Evolutionary conservation across 768 basidiomycete genomes (phyloP).

Genomic region (Russula emetica): DNA sequence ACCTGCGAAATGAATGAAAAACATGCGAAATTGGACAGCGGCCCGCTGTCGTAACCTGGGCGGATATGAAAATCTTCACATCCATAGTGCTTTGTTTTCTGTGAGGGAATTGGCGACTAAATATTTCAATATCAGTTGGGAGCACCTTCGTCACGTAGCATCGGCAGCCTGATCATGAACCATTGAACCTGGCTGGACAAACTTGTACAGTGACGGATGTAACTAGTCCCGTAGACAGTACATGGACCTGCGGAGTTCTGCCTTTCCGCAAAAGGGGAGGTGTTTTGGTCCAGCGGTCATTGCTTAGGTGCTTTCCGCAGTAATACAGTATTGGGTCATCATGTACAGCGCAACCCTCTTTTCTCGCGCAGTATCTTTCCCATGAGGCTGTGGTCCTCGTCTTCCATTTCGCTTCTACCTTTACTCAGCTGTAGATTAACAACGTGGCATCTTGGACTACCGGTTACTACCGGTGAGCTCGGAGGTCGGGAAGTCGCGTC

Average conservation of each 20-base stretch:
- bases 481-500: neutral
- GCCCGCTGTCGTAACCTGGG: neutral
- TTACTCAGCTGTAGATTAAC: conserved; percentile 1
- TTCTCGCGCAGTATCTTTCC: neutral
- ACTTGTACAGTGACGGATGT: neutral
- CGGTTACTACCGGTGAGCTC: neutral
- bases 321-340: too few relatives aligned
- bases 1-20: neutral
- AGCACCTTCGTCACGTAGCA: neutral
- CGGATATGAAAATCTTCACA: conserved; percentile 12
- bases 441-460: neutral
- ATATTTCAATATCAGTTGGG: neutral
- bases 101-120: too few relatives aligned
- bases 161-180: neutral
- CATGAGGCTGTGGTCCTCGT: neutral
- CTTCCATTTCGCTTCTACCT: neutral
- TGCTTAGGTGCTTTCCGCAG: neutral
- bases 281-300: neutral
- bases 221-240: neutral
- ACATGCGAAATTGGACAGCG: neutral
- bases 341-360: neutral
- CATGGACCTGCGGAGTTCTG: neutral
- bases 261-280: neutral
- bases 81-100: neutral
- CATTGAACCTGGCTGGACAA: neutral